Evolutionary conservation across 345 rosid genomes (phyloP).

Genomic region (Eutrema heterophyllum): DNA sequence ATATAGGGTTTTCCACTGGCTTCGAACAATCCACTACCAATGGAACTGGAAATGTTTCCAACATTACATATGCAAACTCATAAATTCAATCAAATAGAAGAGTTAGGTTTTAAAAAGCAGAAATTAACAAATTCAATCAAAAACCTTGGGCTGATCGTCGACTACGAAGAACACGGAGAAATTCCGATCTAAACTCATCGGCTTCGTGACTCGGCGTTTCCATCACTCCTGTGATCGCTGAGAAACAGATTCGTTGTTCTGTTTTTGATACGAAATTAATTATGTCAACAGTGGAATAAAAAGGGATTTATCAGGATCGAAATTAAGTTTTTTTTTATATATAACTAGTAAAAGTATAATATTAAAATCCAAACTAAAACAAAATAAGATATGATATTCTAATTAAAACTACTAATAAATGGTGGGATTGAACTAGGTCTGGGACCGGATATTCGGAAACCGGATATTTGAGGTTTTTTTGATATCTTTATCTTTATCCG

Average conservation of each 20-base stretch:
- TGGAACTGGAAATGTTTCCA: conserved; percentile 38
- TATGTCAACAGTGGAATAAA: neutral
- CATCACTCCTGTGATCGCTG: conserved; percentile 14
- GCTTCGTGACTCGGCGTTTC: conserved; percentile 14
- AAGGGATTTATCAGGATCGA: too few relatives aligned
- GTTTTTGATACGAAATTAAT: neutral
- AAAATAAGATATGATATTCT: too few relatives aligned
- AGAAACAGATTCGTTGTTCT: neutral
- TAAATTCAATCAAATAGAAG: neutral
- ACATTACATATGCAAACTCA: neutral
- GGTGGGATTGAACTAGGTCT: too few relatives aligned
- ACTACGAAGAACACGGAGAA: conserved; percentile 47
- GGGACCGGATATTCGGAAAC: too few relatives aligned
- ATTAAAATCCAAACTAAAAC: too few relatives aligned
- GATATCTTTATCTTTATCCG: too few relatives aligned
- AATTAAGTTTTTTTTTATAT: too few relatives aligned
- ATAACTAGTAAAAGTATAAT: too few relatives aligned
- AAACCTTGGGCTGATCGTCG: conserved; percentile 50
- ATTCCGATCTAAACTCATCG: conserved; percentile 46
- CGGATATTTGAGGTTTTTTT: too few relatives aligned
- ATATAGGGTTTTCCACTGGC: conserved; percentile 55
- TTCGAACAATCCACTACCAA: conserved; percentile 45
- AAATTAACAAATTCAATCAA: neutral
- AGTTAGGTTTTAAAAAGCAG: neutral
- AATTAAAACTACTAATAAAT: too few relatives aligned